These are phyloP conservation scores for Hygrophila difformis DNA, from an alignment of 257 asterid species.

Conservation along the genomic window DNA sequence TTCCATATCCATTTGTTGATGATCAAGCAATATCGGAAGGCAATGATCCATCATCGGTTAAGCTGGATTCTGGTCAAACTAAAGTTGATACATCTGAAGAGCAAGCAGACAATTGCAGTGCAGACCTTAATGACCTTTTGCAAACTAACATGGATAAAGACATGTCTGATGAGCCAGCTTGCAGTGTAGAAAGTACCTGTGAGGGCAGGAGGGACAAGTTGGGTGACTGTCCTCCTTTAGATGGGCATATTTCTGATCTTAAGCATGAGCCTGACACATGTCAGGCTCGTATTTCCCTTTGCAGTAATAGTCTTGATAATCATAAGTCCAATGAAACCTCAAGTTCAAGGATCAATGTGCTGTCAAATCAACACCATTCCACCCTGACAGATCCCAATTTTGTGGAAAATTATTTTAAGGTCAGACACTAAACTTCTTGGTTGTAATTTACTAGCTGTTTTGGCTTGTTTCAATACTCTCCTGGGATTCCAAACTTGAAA, in stretches of 20 bases:
- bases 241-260: slow-evolving; percentile 25
- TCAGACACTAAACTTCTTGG: slow-evolving; percentile 13
- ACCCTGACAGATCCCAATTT: slow-evolving; percentile 77
- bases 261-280: slow-evolving; percentile 24
- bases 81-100: slow-evolving; percentile 31
- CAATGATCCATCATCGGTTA: slow-evolving; percentile 21
- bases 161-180: slow-evolving; percentile 33
- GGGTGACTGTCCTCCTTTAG: slow-evolving; percentile 29
- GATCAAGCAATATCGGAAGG: slow-evolving; percentile 22
- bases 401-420: slow-evolving; percentile 94
- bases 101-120: slow-evolving; percentile 18
- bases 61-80: slow-evolving; percentile 22
- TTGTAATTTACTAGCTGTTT: slow-evolving; percentile 10
- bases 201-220: slow-evolving; percentile 29
- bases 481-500: no score
- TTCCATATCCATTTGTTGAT: slow-evolving; percentile 25
- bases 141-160: slow-evolving; percentile 19
- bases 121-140: slow-evolving; percentile 24
- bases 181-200: slow-evolving; percentile 34
- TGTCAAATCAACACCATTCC: slow-evolving; percentile 54
- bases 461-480: no score
- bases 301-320: slow-evolving; percentile 23
- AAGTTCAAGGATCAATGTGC: slow-evolving; percentile 33
- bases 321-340: slow-evolving; percentile 25
- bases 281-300: slow-evolving; percentile 27